Conservation (phyloP, 352 stramenopile species). For the Phytophthora melonis region DNA sequence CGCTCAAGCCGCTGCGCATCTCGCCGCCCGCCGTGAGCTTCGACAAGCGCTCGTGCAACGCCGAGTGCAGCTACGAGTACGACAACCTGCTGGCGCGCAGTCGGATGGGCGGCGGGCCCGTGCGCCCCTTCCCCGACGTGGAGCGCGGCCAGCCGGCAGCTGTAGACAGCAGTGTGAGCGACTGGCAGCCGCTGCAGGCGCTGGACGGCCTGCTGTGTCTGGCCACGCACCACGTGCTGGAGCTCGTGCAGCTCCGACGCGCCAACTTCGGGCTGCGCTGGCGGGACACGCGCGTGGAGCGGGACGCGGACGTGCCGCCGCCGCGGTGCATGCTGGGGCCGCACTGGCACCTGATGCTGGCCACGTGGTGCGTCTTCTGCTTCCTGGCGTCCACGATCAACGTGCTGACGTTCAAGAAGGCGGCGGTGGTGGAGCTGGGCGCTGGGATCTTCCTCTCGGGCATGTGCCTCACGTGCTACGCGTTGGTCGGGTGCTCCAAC, state of each 20-base stretch:
- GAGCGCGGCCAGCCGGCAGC: conserved; percentile 6
- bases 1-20: conserved; percentile 35
- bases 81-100: conserved; percentile 35
- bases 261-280: conserved; percentile 70
- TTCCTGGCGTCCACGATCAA: conserved; percentile 58
- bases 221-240: conserved; percentile 27
- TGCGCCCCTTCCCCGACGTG: conserved; percentile 36
- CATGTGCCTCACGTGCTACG: conserved; percentile 72
- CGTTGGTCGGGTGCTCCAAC: conserved; percentile 76
- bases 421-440: conserved; percentile 48
- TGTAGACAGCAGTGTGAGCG: not conserved
- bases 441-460: conserved; percentile 66
- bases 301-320: conserved; percentile 17
- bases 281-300: conserved; percentile 21
- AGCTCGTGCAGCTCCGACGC: conserved; percentile 64
- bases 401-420: conserved; percentile 55
- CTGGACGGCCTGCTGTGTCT: conserved; percentile 8
- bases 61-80: conserved; percentile 39
- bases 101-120: conserved; percentile 13
- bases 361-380: conserved; percentile 66
- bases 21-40: conserved; percentile 22
- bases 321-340: conserved; percentile 74
- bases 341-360: conserved; percentile 81
- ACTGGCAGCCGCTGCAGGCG: conserved; percentile 35
- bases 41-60: conserved; percentile 28